phyloP scores from a whole-genome alignment of 306 rosid species.

The Cucurbita moschata region DNA sequence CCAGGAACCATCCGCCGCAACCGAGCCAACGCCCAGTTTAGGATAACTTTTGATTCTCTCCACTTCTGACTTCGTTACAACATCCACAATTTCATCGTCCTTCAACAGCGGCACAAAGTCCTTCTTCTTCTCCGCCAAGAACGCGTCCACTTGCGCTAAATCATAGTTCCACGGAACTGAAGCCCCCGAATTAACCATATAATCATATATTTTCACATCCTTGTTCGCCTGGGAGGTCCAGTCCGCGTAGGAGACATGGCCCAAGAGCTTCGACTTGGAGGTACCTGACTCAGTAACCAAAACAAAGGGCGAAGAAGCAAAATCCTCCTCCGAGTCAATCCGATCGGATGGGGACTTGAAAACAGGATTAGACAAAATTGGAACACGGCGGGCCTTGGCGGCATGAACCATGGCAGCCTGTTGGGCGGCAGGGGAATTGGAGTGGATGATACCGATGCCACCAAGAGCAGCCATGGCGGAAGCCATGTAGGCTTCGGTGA shows the following conservation, averaged over 20 bases:
- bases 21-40: constrained; percentile 40
- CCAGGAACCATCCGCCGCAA: constrained; percentile 64
- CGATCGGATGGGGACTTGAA: constrained; percentile 32
- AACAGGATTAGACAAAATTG: constrained; percentile 40
- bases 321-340: constrained; percentile 28
- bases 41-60: constrained; percentile 60
- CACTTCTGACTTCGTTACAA: constrained; percentile 48
- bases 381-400: constrained; percentile 68
- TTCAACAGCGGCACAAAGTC: constrained; percentile 32
- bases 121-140: constrained; percentile 21
- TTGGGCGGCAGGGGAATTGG: constrained; percentile 27
- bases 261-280: constrained; percentile 30
- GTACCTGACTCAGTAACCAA: constrained; percentile 49
- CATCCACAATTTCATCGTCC: constrained; percentile 39
- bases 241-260: constrained; percentile 35
- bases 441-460: constrained; percentile 54
- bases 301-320: constrained; percentile 30
- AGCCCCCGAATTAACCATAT: constrained; percentile 26
- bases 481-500: constrained; percentile 69
- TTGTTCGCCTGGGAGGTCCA: constrained; percentile 29
- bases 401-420: constrained; percentile 47
- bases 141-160: constrained; percentile 18
- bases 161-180: constrained; percentile 36
- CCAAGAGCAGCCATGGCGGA: constrained; percentile 70
- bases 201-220: constrained; percentile 25